Evolutionary conservation across 257 asterid species (phyloP).

Genomic region (Eustoma russellianum): DNA sequence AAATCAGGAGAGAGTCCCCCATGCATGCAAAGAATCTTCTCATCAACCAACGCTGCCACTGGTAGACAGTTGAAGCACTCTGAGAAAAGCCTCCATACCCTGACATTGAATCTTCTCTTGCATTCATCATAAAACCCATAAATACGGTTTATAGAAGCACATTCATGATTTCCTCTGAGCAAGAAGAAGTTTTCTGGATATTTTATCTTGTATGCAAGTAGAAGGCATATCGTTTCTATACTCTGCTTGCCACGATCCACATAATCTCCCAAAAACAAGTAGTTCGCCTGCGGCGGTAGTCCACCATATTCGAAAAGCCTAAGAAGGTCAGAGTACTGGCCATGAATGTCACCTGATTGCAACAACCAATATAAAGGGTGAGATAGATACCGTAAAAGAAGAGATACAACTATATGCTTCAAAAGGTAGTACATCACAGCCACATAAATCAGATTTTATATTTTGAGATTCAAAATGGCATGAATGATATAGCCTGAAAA

Average conservation of each 20-base stretch:
- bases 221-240: slow-evolving; percentile 30
- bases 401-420: background rate
- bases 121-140: slow-evolving; percentile 33
- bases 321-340: slow-evolving; percentile 32
- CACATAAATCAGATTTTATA: no score
- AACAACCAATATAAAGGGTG: background rate
- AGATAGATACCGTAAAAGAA: background rate
- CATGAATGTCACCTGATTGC: slow-evolving; percentile 27
- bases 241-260: slow-evolving; percentile 38
- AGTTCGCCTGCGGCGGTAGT: slow-evolving; percentile 26
- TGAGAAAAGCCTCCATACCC: slow-evolving; percentile 26
- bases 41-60: slow-evolving; percentile 30
- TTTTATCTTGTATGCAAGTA: slow-evolving; percentile 30
- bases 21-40: slow-evolving; percentile 32
- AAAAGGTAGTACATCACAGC: no score
- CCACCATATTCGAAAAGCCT: slow-evolving; percentile 32
- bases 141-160: slow-evolving; percentile 32
- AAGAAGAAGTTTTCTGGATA: slow-evolving; percentile 27
- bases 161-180: slow-evolving; percentile 30
- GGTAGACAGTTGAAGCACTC: slow-evolving; percentile 28
- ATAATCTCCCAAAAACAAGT: slow-evolving; percentile 29
- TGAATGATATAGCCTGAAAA: no score
- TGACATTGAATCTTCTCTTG: slow-evolving; percentile 24
- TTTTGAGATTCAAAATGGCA: no score
- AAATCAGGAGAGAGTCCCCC: slow-evolving; percentile 33